A percentile compares a stretch with the other conserved stretches of the same genome.
These are phyloP conservation scores for Cryphonectria carpinicola DNA, from an alignment of 2,329 filamentous ascomycete species.

Conservation along the genomic window DNA sequence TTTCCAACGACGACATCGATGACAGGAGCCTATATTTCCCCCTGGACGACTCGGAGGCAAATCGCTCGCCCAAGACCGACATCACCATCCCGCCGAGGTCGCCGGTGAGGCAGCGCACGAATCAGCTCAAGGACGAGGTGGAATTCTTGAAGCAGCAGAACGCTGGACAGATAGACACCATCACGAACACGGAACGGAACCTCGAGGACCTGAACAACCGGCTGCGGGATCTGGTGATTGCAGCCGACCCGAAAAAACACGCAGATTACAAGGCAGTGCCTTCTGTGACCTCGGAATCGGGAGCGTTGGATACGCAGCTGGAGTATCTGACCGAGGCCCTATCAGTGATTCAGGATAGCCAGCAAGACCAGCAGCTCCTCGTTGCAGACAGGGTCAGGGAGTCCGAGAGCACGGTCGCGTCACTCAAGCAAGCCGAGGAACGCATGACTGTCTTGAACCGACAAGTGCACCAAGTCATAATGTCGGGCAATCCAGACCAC, in stretches of 20 bases:
- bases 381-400: slow-evolving; percentile 34
- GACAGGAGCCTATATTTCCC: slow-evolving; percentile 74
- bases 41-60: slow-evolving; percentile 65
- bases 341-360: slow-evolving; percentile 61
- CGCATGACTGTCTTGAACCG: slow-evolving; percentile 67
- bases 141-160: slow-evolving; percentile 42
- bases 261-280: slow-evolving; percentile 50
- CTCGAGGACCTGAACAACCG: slow-evolving; percentile 67
- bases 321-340: slow-evolving; percentile 73
- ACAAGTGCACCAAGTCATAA: slow-evolving; percentile 64
- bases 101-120: slow-evolving; percentile 57
- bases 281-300: slow-evolving; percentile 44
- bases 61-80: slow-evolving; percentile 44
- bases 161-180: slow-evolving; percentile 49
- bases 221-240: slow-evolving; percentile 25
- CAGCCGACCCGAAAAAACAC: slow-evolving; percentile 60
- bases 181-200: slow-evolving; percentile 66
- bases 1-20: slow-evolving; percentile 67
- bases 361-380: slow-evolving; percentile 44
- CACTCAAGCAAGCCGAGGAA: slow-evolving; percentile 50
- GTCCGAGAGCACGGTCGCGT: slow-evolving; percentile 32
- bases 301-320: slow-evolving; percentile 60
- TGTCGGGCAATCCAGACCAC: slow-evolving; percentile 51
- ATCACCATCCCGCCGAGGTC: slow-evolving; percentile 65
- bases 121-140: slow-evolving; percentile 51